Conservation (phyloP, 2,329 filamentous ascomycete species). For the Didymella glomerata region DNA sequence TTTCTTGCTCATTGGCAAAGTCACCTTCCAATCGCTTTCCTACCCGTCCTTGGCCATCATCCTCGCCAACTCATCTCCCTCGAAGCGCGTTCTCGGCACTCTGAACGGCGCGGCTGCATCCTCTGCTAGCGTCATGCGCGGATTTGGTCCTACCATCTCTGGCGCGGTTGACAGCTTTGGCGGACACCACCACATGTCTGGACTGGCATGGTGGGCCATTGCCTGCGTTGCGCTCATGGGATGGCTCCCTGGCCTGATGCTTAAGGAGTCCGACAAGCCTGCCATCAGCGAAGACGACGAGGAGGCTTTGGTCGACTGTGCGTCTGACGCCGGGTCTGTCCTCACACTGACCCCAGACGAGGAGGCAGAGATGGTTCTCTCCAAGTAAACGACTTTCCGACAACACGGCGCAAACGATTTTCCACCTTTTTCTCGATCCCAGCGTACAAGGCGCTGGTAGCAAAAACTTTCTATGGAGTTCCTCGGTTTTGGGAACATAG, state of each 20-base stretch:
- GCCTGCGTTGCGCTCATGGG: slow-evolving; percentile 78
- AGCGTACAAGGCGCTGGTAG: neutral
- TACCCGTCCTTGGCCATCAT: slow-evolving; percentile 92
- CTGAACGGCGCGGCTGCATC: slow-evolving; percentile 94
- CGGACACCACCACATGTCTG: slow-evolving; percentile 80
- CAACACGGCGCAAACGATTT: slow-evolving; percentile 1
- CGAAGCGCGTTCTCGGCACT: slow-evolving; percentile 82
- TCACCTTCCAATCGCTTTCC: slow-evolving; percentile 87
- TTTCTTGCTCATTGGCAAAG: slow-evolving; percentile 84
- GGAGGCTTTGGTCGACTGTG: slow-evolving; percentile 42
- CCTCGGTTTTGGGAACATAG: slow-evolving; percentile 15
- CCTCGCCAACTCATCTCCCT: slow-evolving; percentile 86
- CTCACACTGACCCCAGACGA: slow-evolving; percentile 47
- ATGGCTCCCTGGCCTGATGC: slow-evolving; percentile 58
- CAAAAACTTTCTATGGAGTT: slow-evolving; percentile 14
- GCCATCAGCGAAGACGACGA: slow-evolving; percentile 39
- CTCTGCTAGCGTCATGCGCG: slow-evolving; percentile 85
- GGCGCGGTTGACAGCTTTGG: slow-evolving; percentile 85
- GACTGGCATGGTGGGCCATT: slow-evolving; percentile 92
- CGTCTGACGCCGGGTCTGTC: slow-evolving; percentile 45
- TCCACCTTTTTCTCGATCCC: neutral
- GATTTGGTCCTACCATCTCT: slow-evolving; percentile 87
- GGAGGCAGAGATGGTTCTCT: slow-evolving; percentile 38
- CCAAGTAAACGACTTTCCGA: slow-evolving; percentile 34
- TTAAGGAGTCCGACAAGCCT: slow-evolving; percentile 68